Conservation (phyloP, 495 filamentous ascomycete species). For the Penicillium flavigenum region DNA sequence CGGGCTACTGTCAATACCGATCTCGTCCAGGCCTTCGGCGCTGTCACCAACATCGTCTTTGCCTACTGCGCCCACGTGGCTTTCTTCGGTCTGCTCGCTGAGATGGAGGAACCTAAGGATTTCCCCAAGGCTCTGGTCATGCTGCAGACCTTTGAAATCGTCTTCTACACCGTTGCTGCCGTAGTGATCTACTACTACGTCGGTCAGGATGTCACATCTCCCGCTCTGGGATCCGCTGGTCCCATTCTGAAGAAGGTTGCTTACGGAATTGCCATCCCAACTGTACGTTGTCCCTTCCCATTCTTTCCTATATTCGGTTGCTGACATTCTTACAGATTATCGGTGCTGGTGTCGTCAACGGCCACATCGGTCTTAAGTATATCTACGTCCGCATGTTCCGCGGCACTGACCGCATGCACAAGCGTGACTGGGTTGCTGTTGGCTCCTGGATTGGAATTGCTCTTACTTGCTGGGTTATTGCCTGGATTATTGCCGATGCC, state of each 20-base stretch:
- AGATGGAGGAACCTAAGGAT: constrained; percentile 66
- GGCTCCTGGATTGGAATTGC: constrained; percentile 59
- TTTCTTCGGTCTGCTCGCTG: constrained; percentile 72
- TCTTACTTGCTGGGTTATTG: constrained; percentile 56
- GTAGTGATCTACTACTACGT: constrained; percentile 65
- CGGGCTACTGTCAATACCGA: constrained; percentile 25
- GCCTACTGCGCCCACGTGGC: constrained; percentile 54
- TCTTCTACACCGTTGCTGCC: constrained; percentile 55
- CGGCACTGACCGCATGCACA: constrained; percentile 57
- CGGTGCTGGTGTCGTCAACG: constrained; percentile 56
- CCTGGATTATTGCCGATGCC: constrained; percentile 70
- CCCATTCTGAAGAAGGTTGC: constrained; percentile 62
- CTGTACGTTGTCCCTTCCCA: constrained; percentile 26
- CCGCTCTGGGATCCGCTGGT: constrained; percentile 67
- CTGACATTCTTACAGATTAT: constrained; percentile 31
- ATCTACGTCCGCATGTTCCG: constrained; percentile 62
- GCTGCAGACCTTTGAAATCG: constrained; percentile 60
- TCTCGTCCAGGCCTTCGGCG: constrained; percentile 33
- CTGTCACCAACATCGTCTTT: constrained; percentile 41
- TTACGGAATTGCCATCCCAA: constrained; percentile 75
- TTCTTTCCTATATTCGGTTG: not conserved
- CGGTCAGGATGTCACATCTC: constrained; percentile 62
- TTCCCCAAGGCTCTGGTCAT: constrained; percentile 62
- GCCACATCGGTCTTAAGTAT: constrained; percentile 59
- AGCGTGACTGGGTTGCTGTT: constrained; percentile 43